A percentile compares a stretch with the other conserved stretches of the same genome.
Conservation (phyloP, 148 eudicot species). For the Arbutus unedo region DNA sequence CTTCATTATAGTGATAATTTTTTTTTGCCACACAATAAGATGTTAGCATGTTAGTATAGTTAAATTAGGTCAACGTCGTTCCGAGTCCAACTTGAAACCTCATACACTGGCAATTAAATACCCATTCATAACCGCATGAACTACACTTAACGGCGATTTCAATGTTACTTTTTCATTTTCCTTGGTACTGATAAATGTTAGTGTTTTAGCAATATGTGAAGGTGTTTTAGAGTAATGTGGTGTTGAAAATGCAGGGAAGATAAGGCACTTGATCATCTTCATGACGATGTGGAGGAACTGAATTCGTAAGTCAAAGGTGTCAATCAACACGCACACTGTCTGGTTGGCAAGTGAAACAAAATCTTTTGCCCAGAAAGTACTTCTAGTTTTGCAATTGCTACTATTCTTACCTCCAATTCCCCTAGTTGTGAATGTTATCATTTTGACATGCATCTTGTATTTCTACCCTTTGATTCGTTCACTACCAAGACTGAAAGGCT, state of each 20-base stretch:
- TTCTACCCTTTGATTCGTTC: too few species aligned
- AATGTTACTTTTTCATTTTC: not conserved
- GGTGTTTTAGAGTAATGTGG: not conserved
- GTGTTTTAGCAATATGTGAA: not conserved
- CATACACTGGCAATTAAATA: too few species aligned
- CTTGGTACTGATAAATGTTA: not conserved
- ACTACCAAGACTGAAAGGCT: too few species aligned
- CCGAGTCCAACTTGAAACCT: too few species aligned
- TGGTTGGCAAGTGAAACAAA: slow-evolving; percentile 38
- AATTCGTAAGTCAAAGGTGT: slow-evolving; percentile 79
- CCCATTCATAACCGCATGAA: too few species aligned
- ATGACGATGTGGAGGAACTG: slow-evolving; percentile 71
- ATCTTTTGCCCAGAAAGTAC: not conserved
- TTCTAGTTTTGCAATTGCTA: not conserved
- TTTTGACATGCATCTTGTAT: too few species aligned
- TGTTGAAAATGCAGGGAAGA: slow-evolving; percentile 64
- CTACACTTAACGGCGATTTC: too few species aligned
- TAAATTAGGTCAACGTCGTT: too few species aligned
- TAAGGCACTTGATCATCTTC: slow-evolving; percentile 76
- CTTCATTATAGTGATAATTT: not conserved
- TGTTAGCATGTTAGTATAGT: too few species aligned
- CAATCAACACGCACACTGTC: slow-evolving; percentile 53
- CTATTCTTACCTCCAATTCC: not conserved
- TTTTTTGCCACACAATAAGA: too few species aligned
- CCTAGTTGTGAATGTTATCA: too few species aligned